Evolutionary conservation across 768 basidiomycete genomes (phyloP).

Genomic region (Boletus fagicola): DNA sequence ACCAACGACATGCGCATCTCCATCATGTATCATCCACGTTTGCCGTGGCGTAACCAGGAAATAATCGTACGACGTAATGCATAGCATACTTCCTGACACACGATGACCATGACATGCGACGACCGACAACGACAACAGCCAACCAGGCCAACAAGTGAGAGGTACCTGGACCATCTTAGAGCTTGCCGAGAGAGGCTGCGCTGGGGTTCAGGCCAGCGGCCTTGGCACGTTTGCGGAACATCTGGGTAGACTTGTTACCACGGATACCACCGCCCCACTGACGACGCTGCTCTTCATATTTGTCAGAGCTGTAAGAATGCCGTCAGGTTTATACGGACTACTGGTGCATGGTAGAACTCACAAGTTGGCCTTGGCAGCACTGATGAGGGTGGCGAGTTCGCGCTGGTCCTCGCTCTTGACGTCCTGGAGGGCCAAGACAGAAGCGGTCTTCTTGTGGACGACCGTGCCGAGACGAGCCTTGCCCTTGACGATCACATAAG

Average conservation of each 20-base stretch:
- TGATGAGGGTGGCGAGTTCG: conserved; percentile 89
- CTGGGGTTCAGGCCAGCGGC: conserved; percentile 70
- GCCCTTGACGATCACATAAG: conserved; percentile 97
- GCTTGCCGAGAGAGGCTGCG: conserved; percentile 59
- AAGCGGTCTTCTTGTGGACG: conserved; percentile 97
- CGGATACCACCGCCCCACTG: conserved; percentile 96
- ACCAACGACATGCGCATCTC: neutral
- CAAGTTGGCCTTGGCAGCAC: conserved; percentile 98
- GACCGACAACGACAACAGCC: conserved; percentile 1
- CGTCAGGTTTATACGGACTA: conserved; percentile 3
- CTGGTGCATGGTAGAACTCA: conserved; percentile 39
- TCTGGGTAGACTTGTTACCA: conserved; percentile 92
- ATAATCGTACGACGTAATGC: conserved; percentile 6
- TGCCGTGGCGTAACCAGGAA: conserved; percentile 5
- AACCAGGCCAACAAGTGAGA: neutral
- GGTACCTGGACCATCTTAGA: conserved; percentile 39
- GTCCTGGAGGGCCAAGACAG: conserved; percentile 88
- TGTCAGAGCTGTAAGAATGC: conserved; percentile 62
- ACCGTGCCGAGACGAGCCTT: conserved; percentile 98
- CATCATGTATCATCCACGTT: neutral
- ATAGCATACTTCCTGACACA: conserved; percentile 24
- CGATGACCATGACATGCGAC: conserved; percentile 13
- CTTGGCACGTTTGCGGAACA: conserved; percentile 93
- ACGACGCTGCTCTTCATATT: conserved; percentile 88
- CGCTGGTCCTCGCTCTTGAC: conserved; percentile 93